Percentiles rank a stretch among this genome's conserved stretches.
phyloP scores from a whole-genome alignment of 495 filamentous ascomycete genomes.

The Penicillium waksmanii region DNA sequence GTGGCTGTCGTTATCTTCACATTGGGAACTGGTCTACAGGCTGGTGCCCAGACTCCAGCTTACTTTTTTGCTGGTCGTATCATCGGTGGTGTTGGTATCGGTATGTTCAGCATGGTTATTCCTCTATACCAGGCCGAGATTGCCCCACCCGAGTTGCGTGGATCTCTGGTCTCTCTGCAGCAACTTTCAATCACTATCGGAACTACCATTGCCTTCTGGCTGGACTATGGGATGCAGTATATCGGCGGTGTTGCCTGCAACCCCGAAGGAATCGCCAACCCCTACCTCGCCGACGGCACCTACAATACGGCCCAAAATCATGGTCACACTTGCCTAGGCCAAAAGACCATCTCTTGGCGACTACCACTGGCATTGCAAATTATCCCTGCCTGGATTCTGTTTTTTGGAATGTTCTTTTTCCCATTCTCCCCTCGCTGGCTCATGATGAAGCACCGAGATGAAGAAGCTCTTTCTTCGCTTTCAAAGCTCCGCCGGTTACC shows the following conservation, averaged over 20 bases:
- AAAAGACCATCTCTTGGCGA: slow-evolving; percentile 47
- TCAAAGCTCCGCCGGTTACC: slow-evolving; percentile 68
- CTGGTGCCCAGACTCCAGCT: slow-evolving; percentile 39
- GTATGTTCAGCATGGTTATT: slow-evolving; percentile 61
- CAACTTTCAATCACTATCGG: slow-evolving; percentile 84
- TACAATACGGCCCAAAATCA: slow-evolving; percentile 29
- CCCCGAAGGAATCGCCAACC: slow-evolving; percentile 17
- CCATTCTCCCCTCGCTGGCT: slow-evolving; percentile 79
- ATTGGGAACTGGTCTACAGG: slow-evolving; percentile 57
- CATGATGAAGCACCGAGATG: slow-evolving; percentile 76
- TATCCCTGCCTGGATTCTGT: slow-evolving; percentile 67
- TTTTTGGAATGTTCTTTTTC: slow-evolving; percentile 73
- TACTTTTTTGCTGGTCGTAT: slow-evolving; percentile 52
- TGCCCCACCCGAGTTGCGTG: slow-evolving; percentile 73
- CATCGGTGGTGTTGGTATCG: slow-evolving; percentile 61
- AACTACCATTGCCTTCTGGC: slow-evolving; percentile 68
- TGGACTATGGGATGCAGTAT: slow-evolving; percentile 71
- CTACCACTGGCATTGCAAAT: slow-evolving; percentile 50
- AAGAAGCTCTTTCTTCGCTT: slow-evolving; percentile 66
- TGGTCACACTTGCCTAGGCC: slow-evolving; percentile 47
- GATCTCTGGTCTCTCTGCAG: slow-evolving; percentile 72
- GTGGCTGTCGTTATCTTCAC: slow-evolving; percentile 73
- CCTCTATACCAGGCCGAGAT: slow-evolving; percentile 77
- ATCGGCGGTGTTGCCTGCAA: slow-evolving; percentile 49
- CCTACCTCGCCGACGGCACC: slow-evolving; percentile 29